Conservation (phyloP, 163 green algal species). For the Volvox carteri region DNA sequence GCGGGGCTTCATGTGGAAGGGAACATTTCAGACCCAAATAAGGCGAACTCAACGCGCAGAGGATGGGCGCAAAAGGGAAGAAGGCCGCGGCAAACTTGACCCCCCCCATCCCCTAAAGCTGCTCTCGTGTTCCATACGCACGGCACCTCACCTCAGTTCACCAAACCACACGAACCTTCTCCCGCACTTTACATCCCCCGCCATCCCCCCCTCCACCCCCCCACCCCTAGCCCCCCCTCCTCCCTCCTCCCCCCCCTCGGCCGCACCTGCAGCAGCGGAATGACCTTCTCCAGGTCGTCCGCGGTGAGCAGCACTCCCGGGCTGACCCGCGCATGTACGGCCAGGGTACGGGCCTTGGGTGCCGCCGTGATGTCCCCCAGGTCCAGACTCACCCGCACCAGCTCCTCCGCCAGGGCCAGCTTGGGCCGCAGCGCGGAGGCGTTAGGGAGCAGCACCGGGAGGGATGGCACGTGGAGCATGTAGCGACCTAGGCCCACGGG, state of each 20-base stretch:
- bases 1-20: too few species aligned
- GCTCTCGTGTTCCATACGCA: too few species aligned
- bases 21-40: too few species aligned
- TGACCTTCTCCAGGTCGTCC: slow-evolving; percentile 58
- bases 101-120: too few species aligned
- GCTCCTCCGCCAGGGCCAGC: slow-evolving; percentile 48
- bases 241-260: neutral
- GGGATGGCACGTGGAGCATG: slow-evolving; percentile 57
- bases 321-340: slow-evolving; percentile 51
- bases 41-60: too few species aligned
- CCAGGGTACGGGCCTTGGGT: slow-evolving; percentile 40
- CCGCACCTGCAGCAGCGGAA: slow-evolving; percentile 62
- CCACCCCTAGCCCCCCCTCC: neutral
- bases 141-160: neutral
- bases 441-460: slow-evolving; percentile 39
- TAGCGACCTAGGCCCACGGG: slow-evolving; percentile 60
- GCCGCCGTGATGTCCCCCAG: slow-evolving; percentile 52
- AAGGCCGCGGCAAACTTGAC: too few species aligned
- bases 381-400: slow-evolving; percentile 62
- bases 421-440: slow-evolving; percentile 59
- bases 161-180: neutral
- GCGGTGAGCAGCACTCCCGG: slow-evolving; percentile 34
- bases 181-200: neutral
- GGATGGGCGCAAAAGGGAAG: too few species aligned
- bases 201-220: neutral